Conservation (phyloP, 352 stramenopile species). For the Phytophthora agathidicida region DNA sequence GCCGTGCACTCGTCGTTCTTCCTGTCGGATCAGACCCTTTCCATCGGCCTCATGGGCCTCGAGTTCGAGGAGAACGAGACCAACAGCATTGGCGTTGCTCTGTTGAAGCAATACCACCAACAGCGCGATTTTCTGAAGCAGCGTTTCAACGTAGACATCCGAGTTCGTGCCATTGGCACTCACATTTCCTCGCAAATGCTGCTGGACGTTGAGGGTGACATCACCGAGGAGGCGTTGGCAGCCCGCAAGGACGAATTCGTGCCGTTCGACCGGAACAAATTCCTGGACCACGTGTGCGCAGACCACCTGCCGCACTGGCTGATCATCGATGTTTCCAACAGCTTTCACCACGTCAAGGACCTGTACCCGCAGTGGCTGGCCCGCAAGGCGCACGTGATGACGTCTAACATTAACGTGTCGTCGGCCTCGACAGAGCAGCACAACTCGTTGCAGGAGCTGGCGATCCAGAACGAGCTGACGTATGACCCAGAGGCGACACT, state of each 20-base stretch:
- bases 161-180: constrained; percentile 77
- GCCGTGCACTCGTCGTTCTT: constrained; percentile 96
- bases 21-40: constrained; percentile 92
- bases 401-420: constrained; percentile 91
- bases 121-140: constrained; percentile 83
- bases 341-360: constrained; percentile 72
- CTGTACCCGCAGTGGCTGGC: constrained; percentile 92
- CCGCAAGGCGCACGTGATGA: constrained; percentile 93
- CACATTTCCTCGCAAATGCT: constrained; percentile 68
- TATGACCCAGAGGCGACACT: constrained; percentile 87
- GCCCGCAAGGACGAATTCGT: constrained; percentile 37
- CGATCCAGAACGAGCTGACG: constrained; percentile 87
- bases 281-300: constrained; percentile 81
- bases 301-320: constrained; percentile 92
- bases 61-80: constrained; percentile 56
- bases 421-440: constrained; percentile 76
- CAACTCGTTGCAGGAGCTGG: constrained; percentile 68
- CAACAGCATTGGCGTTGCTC: constrained; percentile 75
- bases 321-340: constrained; percentile 95
- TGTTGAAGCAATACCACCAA: constrained; percentile 90
- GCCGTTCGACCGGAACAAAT: constrained; percentile 68
- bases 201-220: constrained; percentile 65
- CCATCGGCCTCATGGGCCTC: constrained; percentile 91
- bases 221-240: constrained; percentile 49
- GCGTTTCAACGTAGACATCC: constrained; percentile 88